These are phyloP conservation scores for Populus ilicifolia DNA, from an alignment of 345 rosid genomes.

Conservation along the genomic window DNA sequence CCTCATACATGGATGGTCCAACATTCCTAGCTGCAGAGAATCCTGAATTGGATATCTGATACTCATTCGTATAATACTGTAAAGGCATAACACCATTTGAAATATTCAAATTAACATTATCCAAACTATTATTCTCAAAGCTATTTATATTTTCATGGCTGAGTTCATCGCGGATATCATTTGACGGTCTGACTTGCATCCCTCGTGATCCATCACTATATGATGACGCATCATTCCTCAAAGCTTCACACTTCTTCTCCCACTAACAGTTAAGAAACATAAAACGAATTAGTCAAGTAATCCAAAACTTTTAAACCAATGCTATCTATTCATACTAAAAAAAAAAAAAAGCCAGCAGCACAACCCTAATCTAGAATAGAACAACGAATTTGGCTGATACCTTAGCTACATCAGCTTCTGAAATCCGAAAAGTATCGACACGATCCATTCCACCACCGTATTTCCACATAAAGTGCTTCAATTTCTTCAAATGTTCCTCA, in stretches of 20 bases:
- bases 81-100: constrained; percentile 83
- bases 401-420: constrained; percentile 56
- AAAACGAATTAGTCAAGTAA: not conserved
- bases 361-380: not conserved
- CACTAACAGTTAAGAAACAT: constrained; percentile 44
- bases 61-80: constrained; percentile 72
- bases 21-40: constrained; percentile 32
- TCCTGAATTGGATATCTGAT: constrained; percentile 66
- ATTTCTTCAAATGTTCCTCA: constrained; percentile 60
- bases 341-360: not conserved
- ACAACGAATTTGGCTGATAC: constrained; percentile 27
- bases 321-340: not conserved
- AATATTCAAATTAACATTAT: constrained; percentile 34
- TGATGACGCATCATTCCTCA: constrained; percentile 42
- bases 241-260: constrained; percentile 53
- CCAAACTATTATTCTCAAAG: constrained; percentile 42
- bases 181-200: constrained; percentile 36
- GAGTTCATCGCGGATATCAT: constrained; percentile 76
- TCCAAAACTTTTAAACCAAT: not conserved
- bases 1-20: constrained; percentile 30
- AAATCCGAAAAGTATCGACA: constrained; percentile 47
- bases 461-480: constrained; percentile 80
- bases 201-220: constrained; percentile 34
- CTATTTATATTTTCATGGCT: constrained; percentile 42
- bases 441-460: constrained; percentile 59